Conservation (phyloP, 164 flowering plant genomes). For the Kingdonia uniflora region DNA sequence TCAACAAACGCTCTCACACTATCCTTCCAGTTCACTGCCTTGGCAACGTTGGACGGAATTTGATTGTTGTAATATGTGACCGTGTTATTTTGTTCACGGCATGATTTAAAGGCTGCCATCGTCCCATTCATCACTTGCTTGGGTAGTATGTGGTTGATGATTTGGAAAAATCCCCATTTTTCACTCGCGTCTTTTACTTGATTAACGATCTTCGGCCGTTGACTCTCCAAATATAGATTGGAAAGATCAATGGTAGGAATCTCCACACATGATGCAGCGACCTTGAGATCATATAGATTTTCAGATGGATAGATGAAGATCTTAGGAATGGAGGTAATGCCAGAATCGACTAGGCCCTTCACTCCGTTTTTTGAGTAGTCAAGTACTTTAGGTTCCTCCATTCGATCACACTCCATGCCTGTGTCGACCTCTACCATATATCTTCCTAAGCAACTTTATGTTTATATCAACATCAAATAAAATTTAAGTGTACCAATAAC, state of each 20-base stretch:
- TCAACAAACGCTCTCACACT: slow-evolving; percentile 11
- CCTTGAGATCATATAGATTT: slow-evolving; percentile 2
- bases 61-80: slow-evolving; percentile 16
- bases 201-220: slow-evolving; percentile 6
- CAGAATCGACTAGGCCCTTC: slow-evolving; percentile 34
- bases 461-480: no score
- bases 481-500: no score
- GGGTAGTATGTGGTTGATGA: slow-evolving; percentile 20
- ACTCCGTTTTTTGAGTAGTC: slow-evolving; percentile 37
- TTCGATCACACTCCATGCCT: slow-evolving; percentile 11
- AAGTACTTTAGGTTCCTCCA: slow-evolving; percentile 23
- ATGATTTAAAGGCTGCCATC: not conserved
- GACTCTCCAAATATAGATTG: not conserved
- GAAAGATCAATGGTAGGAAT: slow-evolving; percentile 22
- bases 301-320: slow-evolving; percentile 28
- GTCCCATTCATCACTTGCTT: slow-evolving; percentile 7
- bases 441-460: no score
- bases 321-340: slow-evolving; percentile 25
- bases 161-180: slow-evolving; percentile 25
- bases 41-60: slow-evolving; percentile 15
- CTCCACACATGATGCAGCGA: not conserved
- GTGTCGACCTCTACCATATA: no score
- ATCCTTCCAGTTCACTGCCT: slow-evolving; percentile 29
- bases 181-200: slow-evolving; percentile 15
- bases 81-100: slow-evolving; percentile 8